Base-by-base conservation (phyloP, 352 stramenopile species). In the Globisporangium rhizosaccharum region DNA sequence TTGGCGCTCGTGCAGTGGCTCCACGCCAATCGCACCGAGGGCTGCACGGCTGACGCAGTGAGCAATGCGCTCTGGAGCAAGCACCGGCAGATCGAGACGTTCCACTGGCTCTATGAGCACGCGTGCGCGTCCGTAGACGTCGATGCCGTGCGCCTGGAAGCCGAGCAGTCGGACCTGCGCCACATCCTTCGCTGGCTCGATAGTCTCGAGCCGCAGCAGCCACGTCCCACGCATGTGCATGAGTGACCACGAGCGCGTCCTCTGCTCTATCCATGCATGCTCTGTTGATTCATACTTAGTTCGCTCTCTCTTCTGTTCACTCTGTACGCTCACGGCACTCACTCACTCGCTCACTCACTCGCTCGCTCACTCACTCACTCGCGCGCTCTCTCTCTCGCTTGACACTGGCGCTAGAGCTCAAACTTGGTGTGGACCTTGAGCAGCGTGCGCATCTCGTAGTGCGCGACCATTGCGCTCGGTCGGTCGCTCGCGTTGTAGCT, bases 361-460 rank as follows among this genome's bases (percentile, higher is more conserved):
- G n/a, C 53, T n/a, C 23, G 41, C 14, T 44, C 52, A 46, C 45
- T 17, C 12, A 48, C 12, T 57, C 44, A 45, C 53, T 59, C 26
- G n/a, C 26, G n/a, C 18, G 18, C 37, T 36, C 30, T 28, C 3
- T 36, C 30, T 9, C 30, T 36, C 30, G 30, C 30, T 36, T 10
- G 30, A 5, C 30, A 5, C 18, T 25, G 42, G 37, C 26, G 10
- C 20, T 65, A 85, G 25, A 85, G 63, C 59, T 79, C 75, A 41
- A 82, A 85, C 25, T 70, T 70, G 30, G 75, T 79, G 63, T 85
- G 75, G 9, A 84, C 47, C 62, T 86, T 90, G 45, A 88, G 69
- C 53, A 90, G 65, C 46, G 78, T 88, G 50, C 78, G 80, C 65
- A 91, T 70, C 59, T 89, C 79, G 57, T 91, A 91, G 65, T 91